Conservation (phyloP, 371 early-diverging fungal species). For the Mucor mucedo region DNA sequence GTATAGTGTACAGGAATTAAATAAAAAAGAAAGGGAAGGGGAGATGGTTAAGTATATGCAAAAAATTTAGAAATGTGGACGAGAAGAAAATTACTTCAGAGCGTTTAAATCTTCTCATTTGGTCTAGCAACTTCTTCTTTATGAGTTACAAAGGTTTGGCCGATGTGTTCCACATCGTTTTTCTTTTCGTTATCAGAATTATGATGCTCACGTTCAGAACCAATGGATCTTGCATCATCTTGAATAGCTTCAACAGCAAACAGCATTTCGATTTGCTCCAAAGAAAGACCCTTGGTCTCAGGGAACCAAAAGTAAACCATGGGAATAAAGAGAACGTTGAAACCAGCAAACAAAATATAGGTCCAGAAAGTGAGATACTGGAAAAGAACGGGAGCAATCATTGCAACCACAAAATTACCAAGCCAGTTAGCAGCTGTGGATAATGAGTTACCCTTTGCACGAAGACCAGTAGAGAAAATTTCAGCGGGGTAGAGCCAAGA, state of each 20-base stretch:
- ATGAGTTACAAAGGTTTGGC: background rate
- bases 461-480: constrained; percentile 51
- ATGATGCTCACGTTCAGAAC: constrained; percentile 6
- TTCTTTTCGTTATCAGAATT: constrained; percentile 19
- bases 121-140: background rate
- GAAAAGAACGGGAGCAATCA: constrained; percentile 51
- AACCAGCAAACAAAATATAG: constrained; percentile 28
- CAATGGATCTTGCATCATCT: constrained; percentile 15
- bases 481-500: constrained; percentile 63
- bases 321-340: constrained; percentile 38
- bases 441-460: constrained; percentile 54
- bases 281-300: constrained; percentile 57
- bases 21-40: too few species aligned
- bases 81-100: background rate
- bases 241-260: constrained; percentile 35
- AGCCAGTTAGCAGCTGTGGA: constrained; percentile 76
- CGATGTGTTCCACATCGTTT: background rate
- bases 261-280: constrained; percentile 57
- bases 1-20: too few species aligned
- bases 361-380: constrained; percentile 46
- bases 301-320: constrained; percentile 42
- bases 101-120: background rate
- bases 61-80: background rate
- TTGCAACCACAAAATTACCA: constrained; percentile 58
- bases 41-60: too few species aligned